Evolutionary conservation across 495 filamentous ascomycete species (phyloP).

Genomic region (Chaetomidium leptoderma): DNA sequence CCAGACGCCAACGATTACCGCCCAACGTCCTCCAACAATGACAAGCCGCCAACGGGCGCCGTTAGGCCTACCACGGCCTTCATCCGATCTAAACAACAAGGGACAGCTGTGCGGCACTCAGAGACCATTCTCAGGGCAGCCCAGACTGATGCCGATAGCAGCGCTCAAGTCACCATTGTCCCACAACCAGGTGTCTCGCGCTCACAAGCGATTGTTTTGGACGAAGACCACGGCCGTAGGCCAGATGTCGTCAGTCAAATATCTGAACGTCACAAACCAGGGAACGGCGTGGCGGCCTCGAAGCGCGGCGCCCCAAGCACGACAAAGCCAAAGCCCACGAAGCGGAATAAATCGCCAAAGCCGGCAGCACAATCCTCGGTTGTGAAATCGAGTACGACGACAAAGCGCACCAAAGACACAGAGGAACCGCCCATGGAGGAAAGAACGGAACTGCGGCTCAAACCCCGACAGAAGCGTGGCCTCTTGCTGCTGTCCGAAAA

Average conservation of each 20-base stretch:
- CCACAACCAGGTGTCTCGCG: neutral
- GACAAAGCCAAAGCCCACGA: neutral
- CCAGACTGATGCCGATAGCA: neutral
- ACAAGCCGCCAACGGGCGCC: too few relatives aligned
- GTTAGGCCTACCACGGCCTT: neutral
- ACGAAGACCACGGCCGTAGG: constrained; percentile 14
- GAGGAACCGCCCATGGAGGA: constrained; percentile 22
- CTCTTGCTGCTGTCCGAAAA: constrained; percentile 37
- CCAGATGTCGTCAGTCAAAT: too few relatives aligned
- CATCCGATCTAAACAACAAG: neutral
- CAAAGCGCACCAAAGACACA: neutral
- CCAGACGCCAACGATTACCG: neutral
- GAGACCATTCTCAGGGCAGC: neutral
- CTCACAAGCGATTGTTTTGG: constrained; percentile 17
- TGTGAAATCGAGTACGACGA: neutral
- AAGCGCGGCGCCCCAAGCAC: neutral
- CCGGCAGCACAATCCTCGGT: neutral
- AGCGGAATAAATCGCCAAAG: neutral
- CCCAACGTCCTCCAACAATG: neutral
- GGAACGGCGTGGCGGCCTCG: neutral
- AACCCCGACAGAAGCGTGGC: constrained; percentile 41
- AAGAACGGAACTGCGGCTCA: constrained; percentile 41
- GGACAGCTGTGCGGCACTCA: neutral
- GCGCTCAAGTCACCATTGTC: neutral
- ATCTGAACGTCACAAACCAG: neutral